Evolutionary conservation across 441 rosid genomes (phyloP).

Genomic region (Jatropha podagrica): DNA sequence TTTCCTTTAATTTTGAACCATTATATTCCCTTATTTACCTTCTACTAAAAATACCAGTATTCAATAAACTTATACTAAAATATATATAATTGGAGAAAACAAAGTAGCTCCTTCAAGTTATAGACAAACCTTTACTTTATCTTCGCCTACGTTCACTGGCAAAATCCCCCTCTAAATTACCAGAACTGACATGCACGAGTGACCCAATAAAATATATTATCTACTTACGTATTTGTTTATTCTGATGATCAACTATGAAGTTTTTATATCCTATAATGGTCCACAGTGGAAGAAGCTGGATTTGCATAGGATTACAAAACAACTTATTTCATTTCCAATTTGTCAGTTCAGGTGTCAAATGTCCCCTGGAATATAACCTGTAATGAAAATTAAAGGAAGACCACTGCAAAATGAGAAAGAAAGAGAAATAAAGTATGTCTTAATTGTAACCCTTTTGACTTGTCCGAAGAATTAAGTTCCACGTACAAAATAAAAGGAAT

Average conservation of each 20-base stretch:
- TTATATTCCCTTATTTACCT: not conserved
- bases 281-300: too few relatives aligned
- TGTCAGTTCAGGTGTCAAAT: too few relatives aligned
- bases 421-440: not conserved
- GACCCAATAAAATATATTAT: constrained; percentile 11
- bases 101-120: constrained; percentile 34
- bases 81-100: not conserved
- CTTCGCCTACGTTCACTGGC: constrained; percentile 13
- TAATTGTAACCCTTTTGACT: constrained; percentile 21
- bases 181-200: constrained; percentile 48
- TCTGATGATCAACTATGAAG: too few relatives aligned
- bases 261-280: too few relatives aligned
- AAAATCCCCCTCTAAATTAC: constrained; percentile 21
- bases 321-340: too few relatives aligned
- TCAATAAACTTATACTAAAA: too few relatives aligned
- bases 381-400: not conserved
- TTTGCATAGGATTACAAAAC: too few relatives aligned
- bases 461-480: constrained; percentile 10
- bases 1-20: constrained; percentile 19
- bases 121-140: constrained; percentile 48
- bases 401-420: not conserved
- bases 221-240: not conserved
- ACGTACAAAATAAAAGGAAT: constrained; percentile 30
- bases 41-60: not conserved
- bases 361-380: not conserved